These are phyloP conservation scores for Ramaria sp. DNA, from an alignment of 768 basidiomycete genomes.

Conservation along the genomic window DNA sequence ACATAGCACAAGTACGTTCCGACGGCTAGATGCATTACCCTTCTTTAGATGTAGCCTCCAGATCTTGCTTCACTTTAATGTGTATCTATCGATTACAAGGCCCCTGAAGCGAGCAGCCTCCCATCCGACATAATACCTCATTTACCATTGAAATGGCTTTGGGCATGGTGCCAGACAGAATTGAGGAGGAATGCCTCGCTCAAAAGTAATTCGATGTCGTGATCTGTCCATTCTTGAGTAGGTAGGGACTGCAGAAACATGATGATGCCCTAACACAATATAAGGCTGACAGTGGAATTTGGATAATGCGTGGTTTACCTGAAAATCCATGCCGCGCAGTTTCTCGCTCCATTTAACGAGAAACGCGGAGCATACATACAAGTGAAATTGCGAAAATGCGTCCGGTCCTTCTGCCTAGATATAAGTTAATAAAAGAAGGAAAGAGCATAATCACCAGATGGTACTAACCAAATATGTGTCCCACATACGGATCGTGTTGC, in stretches of 20 bases:
- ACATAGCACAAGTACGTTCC: neutral
- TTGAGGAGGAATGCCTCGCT: constrained; percentile 93
- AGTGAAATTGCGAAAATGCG: constrained; percentile 96
- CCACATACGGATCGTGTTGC: constrained; percentile 99
- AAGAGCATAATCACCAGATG: neutral
- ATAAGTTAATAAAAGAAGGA: neutral
- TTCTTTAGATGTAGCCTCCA: neutral
- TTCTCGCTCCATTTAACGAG: constrained; percentile 92
- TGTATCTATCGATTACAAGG: neutral
- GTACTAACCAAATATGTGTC: constrained; percentile 88
- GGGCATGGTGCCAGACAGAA: constrained; percentile 88
- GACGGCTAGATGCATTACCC: neutral
- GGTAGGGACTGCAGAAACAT: constrained; percentile 95
- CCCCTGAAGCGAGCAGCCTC: neutral
- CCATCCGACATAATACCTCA: constrained; percentile 12
- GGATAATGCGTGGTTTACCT: constrained; percentile 39
- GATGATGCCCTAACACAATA: constrained; percentile 71
- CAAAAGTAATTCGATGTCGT: constrained; percentile 90
- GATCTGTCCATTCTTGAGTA: constrained; percentile 90
- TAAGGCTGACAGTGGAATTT: neutral
- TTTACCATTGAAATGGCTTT: constrained; percentile 70
- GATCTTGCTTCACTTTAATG: neutral
- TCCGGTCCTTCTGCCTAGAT: constrained; percentile 89
- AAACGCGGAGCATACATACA: constrained; percentile 97
- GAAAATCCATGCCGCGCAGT: constrained; percentile 94